These are phyloP conservation scores for Acanthamoeba triangularis DNA, from an alignment of 208 protist species.

Conservation along the genomic window DNA sequence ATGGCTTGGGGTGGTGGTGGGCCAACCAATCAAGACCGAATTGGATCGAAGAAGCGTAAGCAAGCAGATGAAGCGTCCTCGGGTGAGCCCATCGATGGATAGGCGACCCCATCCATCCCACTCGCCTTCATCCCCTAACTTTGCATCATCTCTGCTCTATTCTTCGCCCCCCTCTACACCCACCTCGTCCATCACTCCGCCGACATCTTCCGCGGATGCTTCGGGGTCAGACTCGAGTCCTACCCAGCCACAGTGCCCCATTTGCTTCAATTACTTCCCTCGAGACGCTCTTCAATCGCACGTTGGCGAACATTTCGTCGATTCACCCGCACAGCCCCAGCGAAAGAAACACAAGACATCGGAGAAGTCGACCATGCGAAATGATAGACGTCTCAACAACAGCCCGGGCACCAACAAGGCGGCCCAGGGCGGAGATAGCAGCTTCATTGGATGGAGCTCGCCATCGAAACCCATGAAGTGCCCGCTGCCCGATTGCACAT, in stretches of 20 bases:
- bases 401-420: neutral
- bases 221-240: neutral
- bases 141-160: neutral
- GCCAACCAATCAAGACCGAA: neutral
- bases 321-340: neutral
- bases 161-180: neutral
- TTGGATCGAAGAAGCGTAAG: neutral
- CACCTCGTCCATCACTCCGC: neutral
- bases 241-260: neutral
- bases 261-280: neutral
- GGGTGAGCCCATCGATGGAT: neutral
- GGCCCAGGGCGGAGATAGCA: neutral
- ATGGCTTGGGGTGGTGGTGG: neutral
- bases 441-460: constrained; percentile 35
- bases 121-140: constrained; percentile 6
- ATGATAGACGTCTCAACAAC: neutral
- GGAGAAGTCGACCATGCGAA: constrained; percentile 37
- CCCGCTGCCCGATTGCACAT: constrained; percentile 30
- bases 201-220: neutral
- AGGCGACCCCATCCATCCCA: neutral
- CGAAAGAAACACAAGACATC: constrained; percentile 33
- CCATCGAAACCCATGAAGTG: constrained; percentile 27
- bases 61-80: neutral
- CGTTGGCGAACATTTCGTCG: constrained; percentile 39
- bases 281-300: neutral